Base-by-base conservation (phyloP, 2,329 filamentous ascomycete species). In the Fusarium sp. region DNA sequence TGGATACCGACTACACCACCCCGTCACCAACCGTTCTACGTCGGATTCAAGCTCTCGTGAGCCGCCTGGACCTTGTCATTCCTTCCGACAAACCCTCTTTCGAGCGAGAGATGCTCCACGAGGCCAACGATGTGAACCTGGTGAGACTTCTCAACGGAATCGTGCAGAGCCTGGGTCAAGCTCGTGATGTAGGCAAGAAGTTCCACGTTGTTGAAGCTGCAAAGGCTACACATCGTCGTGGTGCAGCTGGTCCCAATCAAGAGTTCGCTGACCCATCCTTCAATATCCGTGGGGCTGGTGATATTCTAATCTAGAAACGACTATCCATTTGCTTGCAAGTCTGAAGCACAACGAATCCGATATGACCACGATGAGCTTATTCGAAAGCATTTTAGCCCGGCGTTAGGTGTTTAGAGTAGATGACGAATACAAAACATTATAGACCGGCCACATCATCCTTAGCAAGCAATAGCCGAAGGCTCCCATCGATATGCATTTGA, bases 41-140 rank as follows among this genome's bases (percentile, higher is more conserved):
- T 67, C 93, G 93, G 70, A 94, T 98, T 69, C 92, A 95, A 76
- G 92, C 95, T 3, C 90, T 98, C 43, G 88, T 97, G 68, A 91
- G 91, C 52, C 92, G 95, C 54, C 87, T 98, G 29, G 92, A 92
- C 42, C 90, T 98, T 20, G 87, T 98, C 57, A 89, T 91, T 7
- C 94, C 95, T 5, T 86, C 91, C 4, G 87, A 93, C 73, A 82
- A 85, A 27, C 84, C 86, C 45, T 85, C 88, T 1, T 93, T 95
- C 76, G 85, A 90, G 29, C 84, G 87, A 34, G 92, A 97, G 79
- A 88, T 92, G 40, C 84, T 91, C 40, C 89, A 91, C 56, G 92
- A 97, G 81, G 86, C 90, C 66, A 96, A 97, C 75, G 94, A 98
- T 74, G 94, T 97, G 29, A 87, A 91, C 58, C 86, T 98, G 4